A percentile compares a stretch with the other conserved stretches of the same genome.
Conservation (phyloP, 2,329 filamentous ascomycete genomes). For the Sporothrix variecibatus region DNA sequence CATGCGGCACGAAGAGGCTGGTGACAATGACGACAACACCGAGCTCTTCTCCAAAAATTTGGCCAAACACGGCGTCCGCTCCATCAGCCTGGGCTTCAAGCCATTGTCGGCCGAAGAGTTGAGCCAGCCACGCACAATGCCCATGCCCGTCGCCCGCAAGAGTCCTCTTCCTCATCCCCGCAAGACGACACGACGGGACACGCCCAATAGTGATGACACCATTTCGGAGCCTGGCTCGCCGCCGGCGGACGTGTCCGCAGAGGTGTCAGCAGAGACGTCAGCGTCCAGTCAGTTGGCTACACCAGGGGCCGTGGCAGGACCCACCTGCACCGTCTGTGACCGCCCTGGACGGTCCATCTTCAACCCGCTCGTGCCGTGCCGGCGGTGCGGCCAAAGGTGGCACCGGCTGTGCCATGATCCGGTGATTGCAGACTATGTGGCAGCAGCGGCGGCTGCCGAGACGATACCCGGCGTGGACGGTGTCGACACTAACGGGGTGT, state of each 20-base stretch:
- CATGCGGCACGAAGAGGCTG: background rate
- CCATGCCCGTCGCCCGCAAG: background rate
- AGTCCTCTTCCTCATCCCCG: background rate
- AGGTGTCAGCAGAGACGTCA: no score
- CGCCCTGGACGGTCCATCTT: slow-evolving; percentile 28
- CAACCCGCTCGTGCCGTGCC: slow-evolving; percentile 85
- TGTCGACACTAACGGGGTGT: slow-evolving; percentile 46
- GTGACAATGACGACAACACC: background rate
- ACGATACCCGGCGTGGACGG: slow-evolving; percentile 53
- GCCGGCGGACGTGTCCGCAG: no score
- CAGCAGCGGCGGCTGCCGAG: slow-evolving; percentile 44
- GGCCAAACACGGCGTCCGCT: background rate
- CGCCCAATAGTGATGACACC: background rate
- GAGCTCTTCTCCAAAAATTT: background rate
- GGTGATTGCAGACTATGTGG: slow-evolving; percentile 63
- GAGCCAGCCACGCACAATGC: background rate
- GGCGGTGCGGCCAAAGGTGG: slow-evolving; percentile 77
- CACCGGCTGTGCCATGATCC: slow-evolving; percentile 83
- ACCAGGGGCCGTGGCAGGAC: background rate
- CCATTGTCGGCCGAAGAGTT: background rate
- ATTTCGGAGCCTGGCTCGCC: background rate
- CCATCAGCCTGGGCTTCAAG: background rate
- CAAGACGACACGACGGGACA: background rate
- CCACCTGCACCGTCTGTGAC: background rate
- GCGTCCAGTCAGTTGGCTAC: no score